Base-by-base conservation (phyloP, 1,284 basidiomycete species). In the Porogramme epimiltina region DNA sequence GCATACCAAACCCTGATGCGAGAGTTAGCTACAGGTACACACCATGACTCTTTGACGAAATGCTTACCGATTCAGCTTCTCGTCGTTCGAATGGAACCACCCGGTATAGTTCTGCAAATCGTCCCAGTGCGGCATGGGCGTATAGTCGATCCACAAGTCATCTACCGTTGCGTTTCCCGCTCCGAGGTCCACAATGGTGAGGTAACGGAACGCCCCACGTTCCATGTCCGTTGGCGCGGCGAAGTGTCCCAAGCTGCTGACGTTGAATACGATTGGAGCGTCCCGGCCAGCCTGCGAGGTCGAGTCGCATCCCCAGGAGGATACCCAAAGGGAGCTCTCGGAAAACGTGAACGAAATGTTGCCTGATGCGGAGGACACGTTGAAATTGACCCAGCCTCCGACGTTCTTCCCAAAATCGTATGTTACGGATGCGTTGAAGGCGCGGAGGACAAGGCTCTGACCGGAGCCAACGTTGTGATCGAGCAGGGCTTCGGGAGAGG, bases 331-430 rank as follows among this genome's bases (percentile, higher is more conserved):
- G n/a, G 51, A 52, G 18, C 55, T 56, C 39, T 56, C 55, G 1
- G 55, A 50, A 41, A 56, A 56, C n/a, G 55, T 56, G n/a, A 56
- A 31, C n/a, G 47, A 50, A 19, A 56, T 19, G 33, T 34, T 50
- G 2, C 51, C 55, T 39, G n/a, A 45, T 15, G 13, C 19, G 9
- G 55, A 56, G 3, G 38, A 26, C 6, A 47, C 10, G 18, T 52
- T 28, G 31, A 56, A 42, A 26, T 47, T 47, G 41, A 56, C 51
- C 51, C 41, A 46, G 3, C 55, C 55, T 8, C 40, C 50, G 48
- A 56, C 50, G 42, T 52, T 56, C 42, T 56, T 56, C 41, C 55
- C 55, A 19, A 56, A 56, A 42, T 56, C 55, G 28, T 56, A 56
- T 22, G 55, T 52, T 23, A 52, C 55, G 11, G 55, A 56, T 13